Evolutionary conservation across 257 asterid species (phyloP).

Genomic region (Salvia splendens): DNA sequence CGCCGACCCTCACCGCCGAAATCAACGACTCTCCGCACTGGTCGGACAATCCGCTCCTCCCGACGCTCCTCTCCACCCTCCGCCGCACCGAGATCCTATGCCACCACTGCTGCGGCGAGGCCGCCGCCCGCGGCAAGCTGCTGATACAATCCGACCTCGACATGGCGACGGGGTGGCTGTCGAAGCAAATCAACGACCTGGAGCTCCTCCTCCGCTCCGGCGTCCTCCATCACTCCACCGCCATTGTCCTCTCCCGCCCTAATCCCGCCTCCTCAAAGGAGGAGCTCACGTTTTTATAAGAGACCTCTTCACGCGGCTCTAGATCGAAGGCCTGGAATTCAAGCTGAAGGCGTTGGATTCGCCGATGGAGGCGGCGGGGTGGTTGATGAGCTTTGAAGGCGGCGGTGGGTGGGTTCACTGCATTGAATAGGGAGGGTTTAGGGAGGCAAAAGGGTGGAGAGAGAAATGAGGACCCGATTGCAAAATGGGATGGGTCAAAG

Average conservation of each 20-base stretch:
- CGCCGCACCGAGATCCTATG: constrained; percentile 59
- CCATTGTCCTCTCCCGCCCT: constrained; percentile 87
- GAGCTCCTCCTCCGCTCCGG: constrained; percentile 86
- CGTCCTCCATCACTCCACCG: constrained; percentile 82
- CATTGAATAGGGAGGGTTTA: no score
- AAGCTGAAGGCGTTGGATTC: constrained; percentile 84
- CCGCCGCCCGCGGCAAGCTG: constrained; percentile 68
- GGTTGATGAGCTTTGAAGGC: no score
- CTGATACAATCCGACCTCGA: constrained; percentile 98
- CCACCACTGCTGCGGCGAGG: constrained; percentile 56
- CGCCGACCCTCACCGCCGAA: constrained; percentile 52
- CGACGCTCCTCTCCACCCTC: constrained; percentile 56
- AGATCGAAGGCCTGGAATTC: constrained; percentile 91
- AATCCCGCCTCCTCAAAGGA: constrained; percentile 53
- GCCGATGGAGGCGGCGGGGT: no score
- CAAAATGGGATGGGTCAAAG: no score
- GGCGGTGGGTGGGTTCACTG: no score
- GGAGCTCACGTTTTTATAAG: constrained; percentile 57
- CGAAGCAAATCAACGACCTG: constrained; percentile 65
- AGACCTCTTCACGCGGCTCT: constrained; percentile 80
- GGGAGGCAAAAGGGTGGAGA: no score
- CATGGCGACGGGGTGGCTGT: constrained; percentile 82
- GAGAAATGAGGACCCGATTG: no score
- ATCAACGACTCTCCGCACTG: constrained; percentile 73
- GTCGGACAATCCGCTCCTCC: constrained; percentile 71